These are phyloP conservation scores for Geranium incanum DNA, from an alignment of 441 rosid genomes.

Conservation along the genomic window DNA sequence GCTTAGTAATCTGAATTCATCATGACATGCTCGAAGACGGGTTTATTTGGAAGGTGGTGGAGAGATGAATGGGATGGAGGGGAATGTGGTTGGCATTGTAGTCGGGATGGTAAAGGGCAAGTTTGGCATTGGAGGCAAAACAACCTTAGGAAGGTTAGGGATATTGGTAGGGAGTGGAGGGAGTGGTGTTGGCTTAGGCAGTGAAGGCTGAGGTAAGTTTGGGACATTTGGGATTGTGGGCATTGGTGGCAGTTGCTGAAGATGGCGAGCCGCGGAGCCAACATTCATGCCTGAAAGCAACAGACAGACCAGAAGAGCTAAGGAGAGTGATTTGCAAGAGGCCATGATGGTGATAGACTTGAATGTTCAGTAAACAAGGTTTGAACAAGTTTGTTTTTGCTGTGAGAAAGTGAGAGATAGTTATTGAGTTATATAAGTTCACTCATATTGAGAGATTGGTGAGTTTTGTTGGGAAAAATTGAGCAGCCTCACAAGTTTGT, in stretches of 20 bases:
- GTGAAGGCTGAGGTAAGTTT: slow-evolving; percentile 19
- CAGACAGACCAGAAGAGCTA: slow-evolving; percentile 23
- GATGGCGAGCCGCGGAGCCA: slow-evolving; percentile 28
- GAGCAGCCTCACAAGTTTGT: not conserved
- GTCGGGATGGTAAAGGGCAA: slow-evolving; percentile 15
- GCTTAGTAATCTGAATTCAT: not conserved
- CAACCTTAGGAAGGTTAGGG: slow-evolving; percentile 18
- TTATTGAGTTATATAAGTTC: not conserved
- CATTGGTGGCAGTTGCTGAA: slow-evolving; percentile 23
- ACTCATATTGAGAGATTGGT: not conserved
- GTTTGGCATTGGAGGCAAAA: slow-evolving; percentile 26
- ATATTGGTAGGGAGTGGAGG: slow-evolving; percentile 20
- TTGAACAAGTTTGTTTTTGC: not conserved
- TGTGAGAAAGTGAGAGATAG: not conserved
- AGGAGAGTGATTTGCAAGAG: slow-evolving; percentile 9
- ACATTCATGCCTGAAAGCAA: slow-evolving; percentile 19
- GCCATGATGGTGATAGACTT: slow-evolving; percentile 18
- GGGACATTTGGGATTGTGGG: slow-evolving; percentile 18
- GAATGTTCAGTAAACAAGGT: not conserved
- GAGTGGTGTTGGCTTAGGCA: slow-evolving; percentile 25
- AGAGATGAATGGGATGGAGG: slow-evolving; percentile 26
- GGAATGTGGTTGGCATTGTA: not conserved
- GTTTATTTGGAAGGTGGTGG: slow-evolving; percentile 26
- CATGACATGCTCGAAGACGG: not conserved
- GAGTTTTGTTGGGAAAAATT: not conserved